These are phyloP conservation scores for Wickerhamomyces chambardii DNA, from an alignment of 805 yeast genomes.

Conservation along the genomic window DNA sequence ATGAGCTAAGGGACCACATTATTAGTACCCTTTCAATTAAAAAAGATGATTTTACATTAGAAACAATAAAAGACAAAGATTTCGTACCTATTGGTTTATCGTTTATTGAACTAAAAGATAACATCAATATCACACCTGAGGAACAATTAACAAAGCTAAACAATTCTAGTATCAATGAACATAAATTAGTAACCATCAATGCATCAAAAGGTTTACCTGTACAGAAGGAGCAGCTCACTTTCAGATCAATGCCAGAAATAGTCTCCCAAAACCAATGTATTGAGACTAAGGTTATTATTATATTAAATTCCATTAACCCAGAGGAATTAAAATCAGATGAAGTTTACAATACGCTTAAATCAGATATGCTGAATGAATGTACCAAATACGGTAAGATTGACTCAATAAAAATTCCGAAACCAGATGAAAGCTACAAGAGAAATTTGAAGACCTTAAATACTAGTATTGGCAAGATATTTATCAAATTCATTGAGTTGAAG, in stretches of 20 bases:
- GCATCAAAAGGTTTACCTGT: constrained; percentile 28
- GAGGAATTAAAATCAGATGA: constrained; percentile 49
- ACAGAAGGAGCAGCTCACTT: constrained; percentile 11
- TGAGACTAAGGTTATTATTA: constrained; percentile 43
- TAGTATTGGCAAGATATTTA: constrained; percentile 66
- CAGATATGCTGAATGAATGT: constrained; percentile 43
- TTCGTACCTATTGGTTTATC: constrained; percentile 4
- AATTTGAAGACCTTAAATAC: constrained; percentile 36
- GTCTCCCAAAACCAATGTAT: constrained; percentile 3
- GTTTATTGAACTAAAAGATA: constrained; percentile 9
- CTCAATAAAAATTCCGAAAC: constrained; percentile 54
- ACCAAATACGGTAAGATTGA: constrained; percentile 40
- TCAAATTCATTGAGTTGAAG: constrained; percentile 47
- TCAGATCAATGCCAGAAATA: constrained; percentile 13
- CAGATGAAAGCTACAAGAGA: constrained; percentile 30
- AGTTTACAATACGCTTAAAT: constrained; percentile 36
- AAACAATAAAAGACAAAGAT: not conserved
- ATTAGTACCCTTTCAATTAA: constrained; percentile 5
- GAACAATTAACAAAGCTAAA: constrained; percentile 22
- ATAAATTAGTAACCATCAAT: constrained; percentile 22
- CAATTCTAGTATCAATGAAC: constrained; percentile 25
- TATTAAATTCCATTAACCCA: constrained; percentile 57
- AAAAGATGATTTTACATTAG: constrained; percentile 1
- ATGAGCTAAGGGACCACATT: constrained; percentile 26
- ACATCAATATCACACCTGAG: constrained; percentile 1